Evolutionary conservation across 148 eudicot species (phyloP), one percentile per base, ranked within the genome.

Genomic region (Fagopyrum homotropicum): DNA sequence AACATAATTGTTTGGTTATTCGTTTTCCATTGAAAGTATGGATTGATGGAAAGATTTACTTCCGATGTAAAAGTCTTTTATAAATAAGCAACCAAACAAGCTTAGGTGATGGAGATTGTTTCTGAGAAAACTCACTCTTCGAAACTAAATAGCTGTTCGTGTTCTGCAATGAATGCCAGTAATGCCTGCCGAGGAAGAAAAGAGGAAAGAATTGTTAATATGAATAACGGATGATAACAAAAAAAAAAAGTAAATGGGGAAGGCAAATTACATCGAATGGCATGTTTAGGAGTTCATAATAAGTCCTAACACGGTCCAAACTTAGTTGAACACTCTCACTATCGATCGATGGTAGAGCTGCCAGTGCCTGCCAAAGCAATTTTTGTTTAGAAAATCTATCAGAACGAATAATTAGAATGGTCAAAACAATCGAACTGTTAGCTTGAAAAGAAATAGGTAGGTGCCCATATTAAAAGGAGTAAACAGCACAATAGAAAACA

Each of bases 271-370:
- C 99, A 87, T 96, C 99, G 75, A 90, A 89, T 59, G 99, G 98
- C 99, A 96, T 89, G 87, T 96, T 96, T 76, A 96, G 80, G 74
- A 92, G 86, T 83, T 96, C 99, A 80, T 86, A 96, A 80, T 92
- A 96, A 46, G 97, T 96, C 84, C 99, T 82, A 17, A 96, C 99
- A 72, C 88, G 93, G 85, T 95, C 99, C 77, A 92, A 80, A 75
- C 89, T 89, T 82, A 83, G 74, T 78, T 88, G 99, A 63, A 92
- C 89, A 50, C 93, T 85, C 86, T 90, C 97, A 79, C 88, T 84
- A 77, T 95, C 90, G 73, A 90, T 82, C 14, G 96, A 90, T 9
- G 99, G 92, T 75, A 95, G 84, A 56, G 97, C 97, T 78, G 97
- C 90, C 78, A 96, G 78, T 56, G 98, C 97, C 98, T 92, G 83